Evolutionary conservation across 768 basidiomycete genomes (phyloP).

Genomic region (Filobasidium wieringae): DNA sequence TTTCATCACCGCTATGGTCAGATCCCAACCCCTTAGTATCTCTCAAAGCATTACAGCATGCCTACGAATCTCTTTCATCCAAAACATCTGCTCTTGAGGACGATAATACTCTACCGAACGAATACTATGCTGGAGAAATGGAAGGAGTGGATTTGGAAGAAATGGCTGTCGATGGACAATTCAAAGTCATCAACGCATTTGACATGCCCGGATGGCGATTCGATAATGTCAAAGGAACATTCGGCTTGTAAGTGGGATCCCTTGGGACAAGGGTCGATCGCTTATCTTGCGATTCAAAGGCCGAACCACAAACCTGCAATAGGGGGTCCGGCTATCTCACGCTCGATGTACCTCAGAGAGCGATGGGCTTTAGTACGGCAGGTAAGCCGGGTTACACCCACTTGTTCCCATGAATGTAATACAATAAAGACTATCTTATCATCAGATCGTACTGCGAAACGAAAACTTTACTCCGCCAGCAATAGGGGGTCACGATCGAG

Average conservation of each 20-base stretch:
- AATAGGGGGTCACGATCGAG: constrained; percentile 73
- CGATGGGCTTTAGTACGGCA: constrained; percentile 83
- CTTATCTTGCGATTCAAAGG: background rate
- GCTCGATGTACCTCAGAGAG: constrained; percentile 67
- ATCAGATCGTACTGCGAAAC: constrained; percentile 66
- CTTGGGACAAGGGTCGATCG: background rate
- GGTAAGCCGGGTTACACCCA: constrained; percentile 21
- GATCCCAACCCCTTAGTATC: constrained; percentile 36
- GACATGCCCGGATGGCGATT: constrained; percentile 94
- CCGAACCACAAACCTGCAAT: constrained; percentile 54
- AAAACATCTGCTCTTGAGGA: background rate
- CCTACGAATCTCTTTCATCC: constrained; percentile 30
- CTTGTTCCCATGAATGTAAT: background rate
- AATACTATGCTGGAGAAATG: background rate
- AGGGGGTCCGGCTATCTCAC: constrained; percentile 72
- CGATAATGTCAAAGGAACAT: constrained; percentile 72
- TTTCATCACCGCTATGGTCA: background rate
- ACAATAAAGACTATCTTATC: background rate
- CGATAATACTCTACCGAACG: background rate
- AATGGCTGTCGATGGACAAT: constrained; percentile 40
- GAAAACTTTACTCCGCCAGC: constrained; percentile 97
- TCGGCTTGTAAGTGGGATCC: constrained; percentile 57
- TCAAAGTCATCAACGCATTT: constrained; percentile 76
- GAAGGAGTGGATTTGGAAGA: background rate
- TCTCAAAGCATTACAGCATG: constrained; percentile 27